phyloP scores from a whole-genome alignment of 1,284 basidiomycete species.

The Sanghuangporus sanghuang region DNA sequence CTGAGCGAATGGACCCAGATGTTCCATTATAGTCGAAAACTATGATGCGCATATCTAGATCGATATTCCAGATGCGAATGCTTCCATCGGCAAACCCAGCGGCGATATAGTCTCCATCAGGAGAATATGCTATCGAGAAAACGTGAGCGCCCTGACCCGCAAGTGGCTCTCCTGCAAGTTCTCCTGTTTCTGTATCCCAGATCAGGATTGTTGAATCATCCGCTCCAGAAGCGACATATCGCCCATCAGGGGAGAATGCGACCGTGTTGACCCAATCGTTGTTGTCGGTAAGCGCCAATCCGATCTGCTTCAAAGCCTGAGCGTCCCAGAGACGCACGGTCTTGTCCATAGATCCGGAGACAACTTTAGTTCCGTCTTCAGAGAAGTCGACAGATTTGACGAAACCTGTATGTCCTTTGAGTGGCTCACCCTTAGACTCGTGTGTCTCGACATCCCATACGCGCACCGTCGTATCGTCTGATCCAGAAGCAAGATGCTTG shows the following conservation, averaged over 20 bases:
- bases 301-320: neutral
- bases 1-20: slow-evolving; percentile 8
- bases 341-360: slow-evolving; percentile 14
- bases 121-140: neutral
- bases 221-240: slow-evolving; percentile 4
- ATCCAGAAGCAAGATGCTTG: slow-evolving; percentile 78
- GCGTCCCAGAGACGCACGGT: slow-evolving; percentile 13
- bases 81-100: slow-evolving; percentile 1
- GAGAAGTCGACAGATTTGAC: slow-evolving; percentile 11
- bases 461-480: slow-evolving; percentile 88
- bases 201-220: neutral
- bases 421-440: neutral
- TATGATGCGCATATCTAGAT: neutral
- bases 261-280: slow-evolving; percentile 3
- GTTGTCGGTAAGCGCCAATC: neutral
- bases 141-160: neutral
- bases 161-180: neutral
- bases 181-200: slow-evolving; percentile 7
- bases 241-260: slow-evolving; percentile 5
- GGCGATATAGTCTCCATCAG: neutral
- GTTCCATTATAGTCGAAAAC: slow-evolving; percentile 7
- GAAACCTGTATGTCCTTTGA: slow-evolving; percentile 4
- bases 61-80: slow-evolving; percentile 12
- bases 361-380: neutral
- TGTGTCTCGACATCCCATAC: slow-evolving; percentile 58